phyloP scores from a whole-genome alignment of 2,329 filamentous ascomycete genomes.

The Verticillium klebahnii region DNA sequence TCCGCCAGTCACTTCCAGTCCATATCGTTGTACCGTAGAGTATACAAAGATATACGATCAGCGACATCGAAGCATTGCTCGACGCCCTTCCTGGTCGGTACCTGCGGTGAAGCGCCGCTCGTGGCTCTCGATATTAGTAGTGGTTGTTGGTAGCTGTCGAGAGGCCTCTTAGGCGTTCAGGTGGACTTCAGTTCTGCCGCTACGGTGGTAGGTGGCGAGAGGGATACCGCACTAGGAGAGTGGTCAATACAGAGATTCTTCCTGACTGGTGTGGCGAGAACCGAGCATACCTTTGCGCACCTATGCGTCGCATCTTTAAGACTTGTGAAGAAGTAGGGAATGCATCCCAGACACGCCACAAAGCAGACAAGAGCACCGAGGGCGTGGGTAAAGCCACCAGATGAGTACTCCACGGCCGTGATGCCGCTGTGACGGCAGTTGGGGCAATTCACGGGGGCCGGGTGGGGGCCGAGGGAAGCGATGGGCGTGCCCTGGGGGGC shows the following conservation, averaged over 20 bases:
- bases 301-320: conserved; percentile 18
- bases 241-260: background rate
- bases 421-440: conserved; percentile 16
- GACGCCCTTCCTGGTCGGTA: too few relatives aligned
- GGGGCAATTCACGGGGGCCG: conserved; percentile 15
- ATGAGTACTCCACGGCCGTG: conserved; percentile 13
- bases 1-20: too few relatives aligned
- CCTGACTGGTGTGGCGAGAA: background rate
- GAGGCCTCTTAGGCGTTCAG: conserved; percentile 5
- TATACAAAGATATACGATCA: too few relatives aligned
- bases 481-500: conserved; percentile 9
- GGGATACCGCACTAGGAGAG: conserved; percentile 15
- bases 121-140: too few relatives aligned
- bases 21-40: too few relatives aligned
- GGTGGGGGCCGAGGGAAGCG: conserved; percentile 12
- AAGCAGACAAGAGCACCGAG: conserved; percentile 15
- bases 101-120: too few relatives aligned
- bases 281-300: conserved; percentile 13
- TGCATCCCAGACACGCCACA: conserved; percentile 16
- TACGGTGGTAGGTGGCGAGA: conserved; percentile 19
- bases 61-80: too few relatives aligned
- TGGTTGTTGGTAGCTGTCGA: too few relatives aligned
- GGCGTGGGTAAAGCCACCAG: conserved; percentile 16
- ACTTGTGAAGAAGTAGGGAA: conserved; percentile 15
- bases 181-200: conserved; percentile 17